Evolutionary conservation across 2,329 filamentous ascomycete genomes (phyloP), one percentile per base, ranked within the genome.

Genomic region (Verticillium albo-atrum): DNA sequence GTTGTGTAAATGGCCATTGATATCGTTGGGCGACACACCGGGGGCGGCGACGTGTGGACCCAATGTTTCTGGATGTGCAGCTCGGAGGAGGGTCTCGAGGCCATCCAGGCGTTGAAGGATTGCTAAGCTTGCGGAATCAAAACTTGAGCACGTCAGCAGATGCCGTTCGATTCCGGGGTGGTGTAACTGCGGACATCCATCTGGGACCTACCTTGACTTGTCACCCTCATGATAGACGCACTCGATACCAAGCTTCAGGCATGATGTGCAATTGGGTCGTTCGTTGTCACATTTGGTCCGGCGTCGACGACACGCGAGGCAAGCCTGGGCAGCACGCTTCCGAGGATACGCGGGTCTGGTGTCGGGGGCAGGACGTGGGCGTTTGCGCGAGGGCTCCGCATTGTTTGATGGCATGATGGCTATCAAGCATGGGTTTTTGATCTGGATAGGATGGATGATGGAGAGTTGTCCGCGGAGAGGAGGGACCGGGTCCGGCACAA

Each of bases 181-280:
- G n/a, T n/a, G n/a, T n/a, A n/a, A n/a, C n/a, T n/a, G n/a, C n/a
- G n/a, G n/a, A n/a, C n/a, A n/a, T n/a, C n/a, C n/a, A n/a, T n/a
- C n/a, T n/a, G n/a, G n/a, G n/a, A n/a, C n/a, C n/a, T n/a, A 58
- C 56, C 56, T 54, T n/a, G 56, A 52, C 27, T 58, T 58, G 50
- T 58, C 56, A 12, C 34, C 50, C 32, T 58, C 56, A 3, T 58
- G 56, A n/a, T 58, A 58, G 28, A 58, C 56, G 28, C 56, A 58
- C 15, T 58, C 32, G 32, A 58, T 58, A 15, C 56, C 56, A 9
- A 58, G 23, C n/a, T 35, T 34, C n/a, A n/a, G 27, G 28, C 56
- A 58, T 6, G 47, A 53, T 15, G 28, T 26, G 28, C 56, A 58
- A 26, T 20, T 26, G 9, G 56, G 56, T 23, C 34, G 30, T 37